phyloP scores from a whole-genome alignment of 768 basidiomycete species.

The Suillus placidus region DNA sequence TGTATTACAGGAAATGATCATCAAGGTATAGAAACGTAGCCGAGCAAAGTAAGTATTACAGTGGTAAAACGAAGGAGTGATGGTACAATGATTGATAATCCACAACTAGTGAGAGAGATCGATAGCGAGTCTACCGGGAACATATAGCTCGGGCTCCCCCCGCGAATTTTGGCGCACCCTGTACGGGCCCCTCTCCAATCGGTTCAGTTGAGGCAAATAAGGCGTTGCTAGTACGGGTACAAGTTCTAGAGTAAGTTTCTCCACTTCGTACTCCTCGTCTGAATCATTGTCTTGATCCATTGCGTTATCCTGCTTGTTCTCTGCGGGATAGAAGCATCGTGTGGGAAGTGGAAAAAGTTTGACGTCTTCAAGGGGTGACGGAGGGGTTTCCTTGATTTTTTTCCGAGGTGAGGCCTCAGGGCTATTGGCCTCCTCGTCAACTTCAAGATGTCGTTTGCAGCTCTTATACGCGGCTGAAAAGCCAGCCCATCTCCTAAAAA shows the following conservation, averaged over 20 bases:
- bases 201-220: background rate
- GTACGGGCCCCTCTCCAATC: background rate
- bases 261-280: conserved; percentile 3
- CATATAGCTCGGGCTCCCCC: background rate
- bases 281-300: background rate
- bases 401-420: background rate
- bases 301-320: background rate
- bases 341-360: background rate
- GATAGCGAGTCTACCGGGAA: background rate
- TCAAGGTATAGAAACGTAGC: background rate
- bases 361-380: background rate
- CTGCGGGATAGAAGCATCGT: background rate
- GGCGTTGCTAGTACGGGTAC: background rate
- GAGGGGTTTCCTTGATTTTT: background rate
- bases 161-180: conserved; percentile 1
- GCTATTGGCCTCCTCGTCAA: background rate
- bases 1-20: background rate
- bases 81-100: background rate
- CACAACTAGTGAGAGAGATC: background rate
- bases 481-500: background rate
- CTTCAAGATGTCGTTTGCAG: background rate
- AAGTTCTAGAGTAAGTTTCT: background rate
- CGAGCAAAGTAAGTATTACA: background rate
- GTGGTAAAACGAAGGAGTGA: background rate
- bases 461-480: too few species aligned